Base-by-base conservation (phyloP, 768 basidiomycete species). In the Ramaria sp. region DNA sequence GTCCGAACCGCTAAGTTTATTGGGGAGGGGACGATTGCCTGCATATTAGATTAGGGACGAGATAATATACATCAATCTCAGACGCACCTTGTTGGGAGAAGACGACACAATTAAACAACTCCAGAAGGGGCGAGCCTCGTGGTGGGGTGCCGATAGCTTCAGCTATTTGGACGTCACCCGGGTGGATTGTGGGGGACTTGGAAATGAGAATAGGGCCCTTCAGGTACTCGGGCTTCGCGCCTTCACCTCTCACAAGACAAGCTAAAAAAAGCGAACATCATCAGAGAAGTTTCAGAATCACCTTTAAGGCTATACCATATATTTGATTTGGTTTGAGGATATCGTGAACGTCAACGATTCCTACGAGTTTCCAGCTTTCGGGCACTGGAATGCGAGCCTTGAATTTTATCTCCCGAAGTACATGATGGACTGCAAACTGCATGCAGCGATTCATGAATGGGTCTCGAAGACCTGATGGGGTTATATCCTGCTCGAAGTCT, bases 141-240 rank as follows among this genome's bases (percentile, higher is more conserved):
- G 78, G 78, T 0, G 83, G 83, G n/a, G 57, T 58, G 32, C 82
- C 83, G 27, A 85, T 81, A 1, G 82, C 83, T 15, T 62, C 59
- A 1, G 72, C 82, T n/a, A 80, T 62, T 61, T 78, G 80, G 12
- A 82, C 75, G 59, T 83, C 82, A 1, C 82, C 84, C 4, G 83
- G 84, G 60, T 84, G 83, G 27, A 83, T 83, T 1, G 76, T 77
- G 0, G 83, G 84, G 2, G 81, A 84, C 12, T 83, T 74, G 4
- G 79, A 81, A 36, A 86, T 72, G 38, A 82, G 59, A 3, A 78
- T 67, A 1, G 64, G 69, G 0, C 85, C 83, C 57, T 77, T 67
- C 1, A 85, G 69, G 60, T 77, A 83, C 3, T 77, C 69, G 0
- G 66, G 60, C 13, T 69, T 69, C 50, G 74, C 73, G 6, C 45